Evolutionary conservation across 371 early-diverging fungal genomes (phyloP).

Genomic region (Actinomucor elegans): DNA sequence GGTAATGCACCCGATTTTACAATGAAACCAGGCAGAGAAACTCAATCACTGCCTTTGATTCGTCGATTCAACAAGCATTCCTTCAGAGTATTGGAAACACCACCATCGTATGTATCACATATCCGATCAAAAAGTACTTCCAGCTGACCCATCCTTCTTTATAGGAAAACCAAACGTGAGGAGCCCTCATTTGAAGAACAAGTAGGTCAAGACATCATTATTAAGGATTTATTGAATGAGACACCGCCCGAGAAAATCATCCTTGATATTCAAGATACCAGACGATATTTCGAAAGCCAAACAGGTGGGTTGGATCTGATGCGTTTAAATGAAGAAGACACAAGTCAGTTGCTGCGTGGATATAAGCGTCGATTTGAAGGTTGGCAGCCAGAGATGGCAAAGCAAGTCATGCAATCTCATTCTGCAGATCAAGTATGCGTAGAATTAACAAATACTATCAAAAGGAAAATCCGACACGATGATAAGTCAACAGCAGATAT

Average conservation of each 20-base stretch:
- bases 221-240: constrained; percentile 66
- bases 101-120: constrained; percentile 30
- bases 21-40: constrained; percentile 76
- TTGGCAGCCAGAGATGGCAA: constrained; percentile 45
- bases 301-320: constrained; percentile 35
- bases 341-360: constrained; percentile 18
- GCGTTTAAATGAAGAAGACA: constrained; percentile 27
- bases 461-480: constrained; percentile 32
- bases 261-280: constrained; percentile 74
- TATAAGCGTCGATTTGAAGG: constrained; percentile 36
- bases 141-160: no score
- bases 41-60: constrained; percentile 77
- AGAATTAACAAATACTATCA: constrained; percentile 33
- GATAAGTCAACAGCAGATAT: constrained; percentile 30
- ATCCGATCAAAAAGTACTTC: no score
- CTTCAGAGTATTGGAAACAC: constrained; percentile 71
- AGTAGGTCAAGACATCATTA: constrained; percentile 53
- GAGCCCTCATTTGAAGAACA: constrained; percentile 31
- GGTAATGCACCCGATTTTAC: constrained; percentile 88
- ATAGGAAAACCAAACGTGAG: constrained; percentile 16
- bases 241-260: constrained; percentile 50
- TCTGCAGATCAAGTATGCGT: constrained; percentile 36
- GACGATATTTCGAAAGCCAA: constrained; percentile 80
- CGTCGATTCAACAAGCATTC: constrained; percentile 90
- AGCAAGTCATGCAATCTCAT: constrained; percentile 30